Conservation (phyloP, 2,329 filamentous ascomycete genomes). For the Arthrinium puccinioides region DNA sequence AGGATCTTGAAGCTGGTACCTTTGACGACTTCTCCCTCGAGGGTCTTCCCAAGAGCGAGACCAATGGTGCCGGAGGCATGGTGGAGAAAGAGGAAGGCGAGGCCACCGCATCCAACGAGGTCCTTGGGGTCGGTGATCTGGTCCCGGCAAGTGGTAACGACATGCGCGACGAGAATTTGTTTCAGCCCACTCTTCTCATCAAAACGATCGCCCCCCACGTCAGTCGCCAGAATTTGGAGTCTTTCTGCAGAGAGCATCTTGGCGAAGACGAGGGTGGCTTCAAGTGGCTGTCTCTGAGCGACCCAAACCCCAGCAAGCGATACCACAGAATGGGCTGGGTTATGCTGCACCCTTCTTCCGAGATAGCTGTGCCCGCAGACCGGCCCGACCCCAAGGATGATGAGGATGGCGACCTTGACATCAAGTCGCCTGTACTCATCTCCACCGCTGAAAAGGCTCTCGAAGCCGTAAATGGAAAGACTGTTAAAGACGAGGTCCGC, state of each 20-base stretch:
- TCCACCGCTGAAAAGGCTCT: conserved; percentile 78
- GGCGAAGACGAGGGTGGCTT: conserved; percentile 88
- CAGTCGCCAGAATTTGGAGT: conserved; percentile 85
- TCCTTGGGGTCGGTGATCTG: conserved; percentile 85
- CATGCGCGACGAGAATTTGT: conserved; percentile 79
- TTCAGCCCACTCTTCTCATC: conserved; percentile 88
- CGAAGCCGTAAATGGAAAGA: conserved; percentile 95
- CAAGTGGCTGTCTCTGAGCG: conserved; percentile 91
- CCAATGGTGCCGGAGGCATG: conserved; percentile 75
- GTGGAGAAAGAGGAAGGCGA: conserved; percentile 96
- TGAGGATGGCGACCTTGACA: conserved; percentile 52
- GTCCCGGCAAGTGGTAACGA: conserved; percentile 79
- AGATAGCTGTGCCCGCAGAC: conserved; percentile 58
- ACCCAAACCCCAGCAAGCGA: conserved; percentile 93
- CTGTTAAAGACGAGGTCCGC: conserved; percentile 85
- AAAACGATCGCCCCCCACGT: conserved; percentile 98
- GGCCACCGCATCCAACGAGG: conserved; percentile 83
- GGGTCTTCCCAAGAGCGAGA: conserved; percentile 88
- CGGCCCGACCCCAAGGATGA: conserved; percentile 69
- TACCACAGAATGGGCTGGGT: conserved; percentile 99
- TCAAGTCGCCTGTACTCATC: conserved; percentile 34
- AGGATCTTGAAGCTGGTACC: conserved; percentile 72
- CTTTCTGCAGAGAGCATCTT: conserved; percentile 89
- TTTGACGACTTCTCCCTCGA: conserved; percentile 96
- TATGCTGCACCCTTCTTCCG: conserved; percentile 77